A percentile compares a stretch with the other conserved stretches of the same genome.
Evolutionary conservation across 2,329 filamentous ascomycete genomes (phyloP).

Genomic region (Nectriaceae sp.): DNA sequence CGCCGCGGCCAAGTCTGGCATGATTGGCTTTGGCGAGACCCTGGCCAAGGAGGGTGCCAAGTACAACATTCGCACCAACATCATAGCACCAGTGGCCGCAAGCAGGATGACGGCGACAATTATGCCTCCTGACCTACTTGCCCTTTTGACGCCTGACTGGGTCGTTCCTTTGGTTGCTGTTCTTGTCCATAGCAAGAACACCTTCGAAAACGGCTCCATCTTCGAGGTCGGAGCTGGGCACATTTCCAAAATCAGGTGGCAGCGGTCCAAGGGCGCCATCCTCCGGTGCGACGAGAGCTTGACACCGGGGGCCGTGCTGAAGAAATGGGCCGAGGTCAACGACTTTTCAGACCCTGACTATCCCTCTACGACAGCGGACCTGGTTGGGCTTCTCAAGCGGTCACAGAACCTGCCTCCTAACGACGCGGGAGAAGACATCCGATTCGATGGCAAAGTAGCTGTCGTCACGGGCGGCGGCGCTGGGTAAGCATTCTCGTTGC

Average conservation of each 20-base stretch:
- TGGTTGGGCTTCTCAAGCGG: slow-evolving; percentile 81
- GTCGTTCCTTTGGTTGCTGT: slow-evolving; percentile 90
- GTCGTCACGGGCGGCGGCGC: slow-evolving; percentile 86
- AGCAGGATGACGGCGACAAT: slow-evolving; percentile 96
- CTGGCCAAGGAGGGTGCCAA: slow-evolving; percentile 97
- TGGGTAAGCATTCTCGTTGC: too few species aligned
- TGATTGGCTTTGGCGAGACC: slow-evolving; percentile 97
- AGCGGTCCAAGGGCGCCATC: slow-evolving; percentile 84
- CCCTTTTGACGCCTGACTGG: slow-evolving; percentile 87
- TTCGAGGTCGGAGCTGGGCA: slow-evolving; percentile 94
- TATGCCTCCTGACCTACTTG: slow-evolving; percentile 91
- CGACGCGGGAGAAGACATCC: slow-evolving; percentile 69
- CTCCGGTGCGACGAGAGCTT: slow-evolving; percentile 87
- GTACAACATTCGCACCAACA: slow-evolving; percentile 96
- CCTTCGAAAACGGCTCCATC: slow-evolving; percentile 79
- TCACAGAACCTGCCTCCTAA: slow-evolving; percentile 77
- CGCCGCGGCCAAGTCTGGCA: slow-evolving; percentile 91
- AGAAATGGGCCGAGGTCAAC: slow-evolving; percentile 85
- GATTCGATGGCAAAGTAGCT: slow-evolving; percentile 83
- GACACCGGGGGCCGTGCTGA: slow-evolving; percentile 83
- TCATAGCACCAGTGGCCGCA: slow-evolving; percentile 92
- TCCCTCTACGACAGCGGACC: slow-evolving; percentile 83
- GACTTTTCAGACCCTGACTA: slow-evolving; percentile 83
- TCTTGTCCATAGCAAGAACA: slow-evolving; percentile 84
- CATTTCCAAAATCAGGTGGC: slow-evolving; percentile 91